Evolutionary conservation across 306 rosid genomes (phyloP), one percentile per base, ranked within the genome.

Genomic region (Delonix regia): DNA sequence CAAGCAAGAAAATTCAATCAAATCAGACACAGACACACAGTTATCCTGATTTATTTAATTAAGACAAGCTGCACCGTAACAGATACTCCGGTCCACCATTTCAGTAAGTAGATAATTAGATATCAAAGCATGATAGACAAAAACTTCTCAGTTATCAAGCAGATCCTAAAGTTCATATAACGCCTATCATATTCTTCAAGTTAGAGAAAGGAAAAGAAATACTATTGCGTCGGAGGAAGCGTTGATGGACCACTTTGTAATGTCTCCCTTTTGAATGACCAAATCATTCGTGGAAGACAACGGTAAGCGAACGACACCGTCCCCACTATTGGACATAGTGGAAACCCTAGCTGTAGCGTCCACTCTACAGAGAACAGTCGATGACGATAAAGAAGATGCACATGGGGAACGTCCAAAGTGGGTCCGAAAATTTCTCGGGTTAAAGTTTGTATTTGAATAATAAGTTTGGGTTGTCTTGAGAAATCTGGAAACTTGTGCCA

Each of bases 211-310:
- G 70, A 83, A 41, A 4, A 76, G 56, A 55, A 63, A 79, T 63
- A 92, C 97, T 25, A 92, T 87, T 83, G 99, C 99, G 73, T 92
- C 97, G 33, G 97, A 83, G 66, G 89, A 80, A 71, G 91, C 89
- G 49, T 92, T 83, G 77, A 92, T 68, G 82, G 83, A 92, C 99
- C 99, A 94, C 77, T 87, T 74, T 21, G 99, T 90, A 84, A 94
- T 86, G 70, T 94, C 99, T 1, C 99, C 99, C 83, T 67, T 87
- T 83, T 92, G 95, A 77, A 94, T 89, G 73, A 90, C 86, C 82
- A 93, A 84, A 51, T 88, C 69, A 67, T 69, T 77, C 12, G 90
- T 78, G 7, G 88, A 62, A 62, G 97, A 89, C 47, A 94, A 49
- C 8, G 90, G 90, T 63, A 92, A 89, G 25, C 92, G 97, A 79